Conservation (phyloP, 2,329 filamentous ascomycete genomes). For the Pseudogymnoascus sp. region DNA sequence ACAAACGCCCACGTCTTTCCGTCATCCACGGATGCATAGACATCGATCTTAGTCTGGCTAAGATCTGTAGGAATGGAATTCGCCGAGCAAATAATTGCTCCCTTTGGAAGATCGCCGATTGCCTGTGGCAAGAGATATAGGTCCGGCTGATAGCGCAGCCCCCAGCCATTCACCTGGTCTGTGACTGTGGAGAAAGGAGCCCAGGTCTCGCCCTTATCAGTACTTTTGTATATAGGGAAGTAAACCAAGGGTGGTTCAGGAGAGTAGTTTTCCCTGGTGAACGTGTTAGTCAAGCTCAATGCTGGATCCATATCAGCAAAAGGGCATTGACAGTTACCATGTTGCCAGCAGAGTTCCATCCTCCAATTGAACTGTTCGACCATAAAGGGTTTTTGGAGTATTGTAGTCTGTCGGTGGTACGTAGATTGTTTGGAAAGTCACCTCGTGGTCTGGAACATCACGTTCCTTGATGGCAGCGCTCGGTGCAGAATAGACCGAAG, state of each 20-base stretch:
- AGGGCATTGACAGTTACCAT: conserved; percentile 31
- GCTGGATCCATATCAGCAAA: background rate
- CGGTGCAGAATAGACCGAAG: background rate
- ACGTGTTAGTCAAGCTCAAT: background rate
- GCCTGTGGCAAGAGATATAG: conserved; percentile 53
- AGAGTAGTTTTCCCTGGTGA: conserved; percentile 12
- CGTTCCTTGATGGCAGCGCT: background rate
- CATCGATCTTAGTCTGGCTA: conserved; percentile 55
- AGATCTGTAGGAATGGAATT: conserved; percentile 38
- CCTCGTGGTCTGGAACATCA: background rate
- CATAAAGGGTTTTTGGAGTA: conserved; percentile 18
- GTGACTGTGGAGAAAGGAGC: conserved; percentile 50
- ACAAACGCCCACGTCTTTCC: conserved; percentile 58
- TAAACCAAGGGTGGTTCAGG: conserved; percentile 9
- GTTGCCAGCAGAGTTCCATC: conserved; percentile 38
- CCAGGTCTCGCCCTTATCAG: conserved; percentile 50
- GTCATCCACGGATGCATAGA: conserved; percentile 55
- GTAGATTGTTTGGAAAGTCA: conserved; percentile 12
- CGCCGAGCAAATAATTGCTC: conserved; percentile 51
- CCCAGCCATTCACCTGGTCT: conserved; percentile 54
- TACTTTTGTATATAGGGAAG: conserved; percentile 45
- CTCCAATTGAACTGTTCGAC: conserved; percentile 19
- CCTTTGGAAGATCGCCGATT: conserved; percentile 49
- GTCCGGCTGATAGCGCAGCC: conserved; percentile 59
- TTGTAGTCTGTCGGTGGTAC: conserved; percentile 12